These are phyloP conservation scores for Yamadazyma pseudoaaseri DNA, from an alignment of 1,139 yeast genomes.

Conservation along the genomic window DNA sequence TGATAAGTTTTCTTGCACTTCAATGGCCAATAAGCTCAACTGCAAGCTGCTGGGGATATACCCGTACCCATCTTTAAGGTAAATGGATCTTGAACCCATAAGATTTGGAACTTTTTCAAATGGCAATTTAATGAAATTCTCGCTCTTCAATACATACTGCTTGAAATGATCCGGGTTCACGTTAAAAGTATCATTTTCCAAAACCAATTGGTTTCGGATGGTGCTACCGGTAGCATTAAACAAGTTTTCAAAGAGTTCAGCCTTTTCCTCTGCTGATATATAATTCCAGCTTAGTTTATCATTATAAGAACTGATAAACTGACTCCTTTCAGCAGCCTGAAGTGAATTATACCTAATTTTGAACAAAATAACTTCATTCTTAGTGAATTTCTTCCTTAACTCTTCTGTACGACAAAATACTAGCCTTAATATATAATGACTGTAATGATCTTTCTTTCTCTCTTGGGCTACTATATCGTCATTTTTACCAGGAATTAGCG, in stretches of 20 bases:
- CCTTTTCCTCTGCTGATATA: conserved; percentile 63
- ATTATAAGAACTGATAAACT: conserved; percentile 56
- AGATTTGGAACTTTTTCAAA: conserved; percentile 82
- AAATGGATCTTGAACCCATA: conserved; percentile 68
- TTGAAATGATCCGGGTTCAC: conserved; percentile 43
- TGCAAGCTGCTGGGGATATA: conserved; percentile 85
- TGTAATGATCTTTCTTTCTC: conserved; percentile 84
- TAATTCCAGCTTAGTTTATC: conserved; percentile 69
- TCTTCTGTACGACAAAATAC: conserved; percentile 94
- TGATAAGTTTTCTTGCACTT: conserved; percentile 57
- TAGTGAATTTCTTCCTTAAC: conserved; percentile 71
- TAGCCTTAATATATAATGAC: conserved; percentile 82
- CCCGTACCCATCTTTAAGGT: conserved; percentile 66
- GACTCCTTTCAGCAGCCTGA: conserved; percentile 67
- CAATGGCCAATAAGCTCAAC: conserved; percentile 62
- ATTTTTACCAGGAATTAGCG: conserved; percentile 22
- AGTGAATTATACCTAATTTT: conserved; percentile 66
- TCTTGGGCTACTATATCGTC: conserved; percentile 44
- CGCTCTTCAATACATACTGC: conserved; percentile 45
- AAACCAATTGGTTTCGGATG: conserved; percentile 29
- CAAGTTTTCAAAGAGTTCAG: conserved; percentile 47
- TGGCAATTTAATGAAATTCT: conserved; percentile 75
- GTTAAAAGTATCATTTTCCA: conserved; percentile 29
- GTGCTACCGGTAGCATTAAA: conserved; percentile 49
- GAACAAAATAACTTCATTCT: conserved; percentile 74